Percentiles rank a stretch among this genome's conserved stretches.
Evolutionary conservation across 192 early-diverging fungal species (phyloP).

Genomic region (Coemansia sp.): DNA sequence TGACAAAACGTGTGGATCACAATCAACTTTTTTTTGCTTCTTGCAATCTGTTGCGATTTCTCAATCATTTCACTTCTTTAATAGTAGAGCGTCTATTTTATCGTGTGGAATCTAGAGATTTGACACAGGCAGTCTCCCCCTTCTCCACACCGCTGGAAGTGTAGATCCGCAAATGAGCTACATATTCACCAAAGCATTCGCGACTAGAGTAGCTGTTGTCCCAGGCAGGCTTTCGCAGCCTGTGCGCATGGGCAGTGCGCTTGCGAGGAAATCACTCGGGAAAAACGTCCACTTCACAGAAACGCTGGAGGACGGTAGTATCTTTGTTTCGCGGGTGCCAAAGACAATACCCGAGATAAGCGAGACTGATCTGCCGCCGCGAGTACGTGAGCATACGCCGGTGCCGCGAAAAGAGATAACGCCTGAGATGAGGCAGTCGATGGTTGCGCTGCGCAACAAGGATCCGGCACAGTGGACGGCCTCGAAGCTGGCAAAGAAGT

Average conservation of each 20-base stretch:
- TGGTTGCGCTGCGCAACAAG: conserved; percentile 45
- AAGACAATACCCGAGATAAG: conserved; percentile 31
- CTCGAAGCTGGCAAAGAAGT: conserved; percentile 51
- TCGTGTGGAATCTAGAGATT: neutral
- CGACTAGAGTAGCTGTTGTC: neutral
- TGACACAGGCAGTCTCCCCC: no score
- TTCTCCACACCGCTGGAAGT: neutral
- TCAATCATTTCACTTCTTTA: neutral
- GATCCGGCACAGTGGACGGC: conserved; percentile 54
- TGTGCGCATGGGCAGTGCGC: conserved; percentile 41
- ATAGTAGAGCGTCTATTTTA: neutral
- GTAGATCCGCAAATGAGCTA: conserved; percentile 1
- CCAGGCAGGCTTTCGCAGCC: conserved; percentile 12
- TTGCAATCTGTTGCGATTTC: neutral
- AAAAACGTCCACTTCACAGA: conserved; percentile 51
- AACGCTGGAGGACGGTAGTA: conserved; percentile 51
- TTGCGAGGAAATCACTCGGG: conserved; percentile 44
- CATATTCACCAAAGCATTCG: neutral
- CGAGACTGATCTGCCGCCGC: conserved; percentile 53
- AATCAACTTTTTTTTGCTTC: neutral
- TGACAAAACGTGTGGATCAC: neutral
- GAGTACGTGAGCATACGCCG: conserved; percentile 19
- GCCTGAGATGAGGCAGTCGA: conserved; percentile 24
- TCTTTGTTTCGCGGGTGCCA: conserved; percentile 54
- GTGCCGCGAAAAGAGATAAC: conserved; percentile 25